These are phyloP conservation scores for Oryza glaberrima DNA, from an alignment of 176 grass and related monocot genomes.

Conservation along the genomic window DNA sequence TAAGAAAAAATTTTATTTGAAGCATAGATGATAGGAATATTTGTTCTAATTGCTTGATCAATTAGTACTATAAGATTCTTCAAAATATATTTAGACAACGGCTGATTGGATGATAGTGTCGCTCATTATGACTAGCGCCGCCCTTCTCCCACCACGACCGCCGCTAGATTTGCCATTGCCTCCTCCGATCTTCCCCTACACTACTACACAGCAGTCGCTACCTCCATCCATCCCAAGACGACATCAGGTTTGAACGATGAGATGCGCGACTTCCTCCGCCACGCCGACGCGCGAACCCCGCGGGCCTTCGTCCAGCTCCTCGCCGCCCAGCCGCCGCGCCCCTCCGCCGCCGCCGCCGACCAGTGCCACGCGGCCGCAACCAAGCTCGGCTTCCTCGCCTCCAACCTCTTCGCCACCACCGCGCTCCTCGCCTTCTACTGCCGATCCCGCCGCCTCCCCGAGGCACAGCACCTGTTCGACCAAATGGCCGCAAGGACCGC, in stretches of 20 bases:
- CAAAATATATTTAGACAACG: no score
- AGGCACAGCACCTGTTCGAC: slow-evolving; percentile 43
- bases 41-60: no score
- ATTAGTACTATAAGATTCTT: no score
- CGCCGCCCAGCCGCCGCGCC: slow-evolving; percentile 9
- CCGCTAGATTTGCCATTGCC: no score
- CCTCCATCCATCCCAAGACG: no score
- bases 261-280: background rate
- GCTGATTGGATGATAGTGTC: no score
- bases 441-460: background rate
- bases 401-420: slow-evolving; percentile 25
- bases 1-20: no score
- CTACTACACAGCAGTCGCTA: no score
- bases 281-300: slow-evolving; percentile 21
- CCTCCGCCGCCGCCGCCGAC: slow-evolving; percentile 11
- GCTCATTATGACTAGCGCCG: no score
- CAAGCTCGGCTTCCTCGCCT: background rate
- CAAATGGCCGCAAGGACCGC: slow-evolving; percentile 35
- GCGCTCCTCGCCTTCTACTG: slow-evolving; percentile 16
- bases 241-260: background rate
- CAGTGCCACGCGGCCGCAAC: slow-evolving; percentile 20
- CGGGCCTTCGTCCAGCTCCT: slow-evolving; percentile 36
- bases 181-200: no score
- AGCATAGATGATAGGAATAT: no score
- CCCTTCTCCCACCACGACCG: no score